Conservation (phyloP, 768 basidiomycete genomes). For the Cystobasidiopsis lactophilus region DNA sequence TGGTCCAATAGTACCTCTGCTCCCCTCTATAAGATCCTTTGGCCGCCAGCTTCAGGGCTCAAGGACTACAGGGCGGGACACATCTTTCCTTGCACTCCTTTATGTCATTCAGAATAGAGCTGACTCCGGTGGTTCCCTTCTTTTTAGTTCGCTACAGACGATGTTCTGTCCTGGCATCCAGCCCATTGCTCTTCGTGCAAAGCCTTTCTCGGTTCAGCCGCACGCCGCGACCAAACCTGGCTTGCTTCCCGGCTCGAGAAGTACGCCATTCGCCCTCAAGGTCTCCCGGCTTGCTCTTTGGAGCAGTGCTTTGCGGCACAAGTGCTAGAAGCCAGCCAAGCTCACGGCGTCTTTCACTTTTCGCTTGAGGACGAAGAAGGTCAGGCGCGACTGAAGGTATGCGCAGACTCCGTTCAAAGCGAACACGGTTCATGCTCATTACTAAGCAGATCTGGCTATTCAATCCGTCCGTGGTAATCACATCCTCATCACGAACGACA, state of each 20-base stretch:
- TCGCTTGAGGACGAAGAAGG: constrained; percentile 72
- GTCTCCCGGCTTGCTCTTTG: constrained; percentile 6
- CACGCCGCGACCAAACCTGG: too few species aligned
- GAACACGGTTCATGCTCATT: too few species aligned
- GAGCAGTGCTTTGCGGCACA: constrained; percentile 44
- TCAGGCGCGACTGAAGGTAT: constrained; percentile 52
- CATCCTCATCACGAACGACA: constrained; percentile 55
- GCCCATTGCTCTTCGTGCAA: too few species aligned
- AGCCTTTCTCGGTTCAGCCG: too few species aligned
- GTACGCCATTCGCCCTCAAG: constrained; percentile 4
- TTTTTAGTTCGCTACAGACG: too few species aligned
- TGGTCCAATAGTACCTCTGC: constrained; percentile 50
- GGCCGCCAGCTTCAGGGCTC: constrained; percentile 43
- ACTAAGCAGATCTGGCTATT: constrained; percentile 89
- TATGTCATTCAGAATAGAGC: too few species aligned
- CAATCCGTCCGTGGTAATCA: constrained; percentile 63
- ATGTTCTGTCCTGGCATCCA: too few species aligned
- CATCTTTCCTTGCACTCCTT: constrained; percentile 28
- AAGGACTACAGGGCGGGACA: constrained; percentile 79
- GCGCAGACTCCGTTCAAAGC: too few species aligned
- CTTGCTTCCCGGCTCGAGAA: too few species aligned
- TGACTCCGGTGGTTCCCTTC: too few species aligned
- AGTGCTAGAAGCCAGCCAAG: constrained; percentile 72
- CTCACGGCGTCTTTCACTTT: constrained; percentile 84
- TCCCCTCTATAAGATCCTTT: constrained; percentile 64